A percentile compares a stretch with the other conserved stretches of the same genome.
Conservation (phyloP, 305 asterid genomes). For the Fraxinus dipetala region DNA sequence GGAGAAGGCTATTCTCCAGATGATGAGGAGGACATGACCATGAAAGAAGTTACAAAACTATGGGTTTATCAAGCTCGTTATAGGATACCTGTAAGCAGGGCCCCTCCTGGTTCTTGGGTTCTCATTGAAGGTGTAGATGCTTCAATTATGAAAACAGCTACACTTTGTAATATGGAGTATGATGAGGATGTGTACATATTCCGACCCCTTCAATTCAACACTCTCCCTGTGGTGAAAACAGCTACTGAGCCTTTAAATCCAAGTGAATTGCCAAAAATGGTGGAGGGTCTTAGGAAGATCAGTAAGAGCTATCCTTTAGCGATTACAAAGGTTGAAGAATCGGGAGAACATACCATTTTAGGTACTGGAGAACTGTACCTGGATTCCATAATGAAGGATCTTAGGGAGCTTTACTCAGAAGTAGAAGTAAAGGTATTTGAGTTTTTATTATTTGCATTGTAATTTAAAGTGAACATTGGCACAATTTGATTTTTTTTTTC, state of each 20-base stretch:
- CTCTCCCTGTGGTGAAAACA: slow-evolving; percentile 97
- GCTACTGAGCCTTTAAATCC: slow-evolving; percentile 98
- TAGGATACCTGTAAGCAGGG: slow-evolving; percentile 88
- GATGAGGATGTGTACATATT: slow-evolving; percentile 83
- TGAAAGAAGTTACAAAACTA: slow-evolving; percentile 86
- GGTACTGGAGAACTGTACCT: slow-evolving; percentile 95
- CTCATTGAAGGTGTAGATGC: slow-evolving; percentile 99
- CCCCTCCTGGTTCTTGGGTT: slow-evolving; percentile 99
- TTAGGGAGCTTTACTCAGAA: slow-evolving; percentile 95
- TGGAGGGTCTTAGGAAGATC: slow-evolving; percentile 95
- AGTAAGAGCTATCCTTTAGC: slow-evolving; percentile 99
- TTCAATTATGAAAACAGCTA: slow-evolving; percentile 97
- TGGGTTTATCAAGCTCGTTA: slow-evolving; percentile 99
- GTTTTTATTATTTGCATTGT: neutral
- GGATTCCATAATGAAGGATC: slow-evolving; percentile 97
- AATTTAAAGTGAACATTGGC: neutral
- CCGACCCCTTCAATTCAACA: slow-evolving; percentile 90
- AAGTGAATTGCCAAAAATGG: slow-evolving; percentile 99
- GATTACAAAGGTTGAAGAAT: slow-evolving; percentile 94
- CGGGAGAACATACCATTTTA: slow-evolving; percentile 95
- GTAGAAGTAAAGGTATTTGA: slow-evolving; percentile 90
- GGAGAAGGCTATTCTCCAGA: slow-evolving; percentile 99
- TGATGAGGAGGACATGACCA: slow-evolving; percentile 98
- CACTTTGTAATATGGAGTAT: slow-evolving; percentile 73
- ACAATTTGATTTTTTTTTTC: neutral